Evolutionary conservation across 495 filamentous ascomycete genomes (phyloP), one percentile per base, ranked within the genome.

Genomic region (Aspergillus olivimuriae): DNA sequence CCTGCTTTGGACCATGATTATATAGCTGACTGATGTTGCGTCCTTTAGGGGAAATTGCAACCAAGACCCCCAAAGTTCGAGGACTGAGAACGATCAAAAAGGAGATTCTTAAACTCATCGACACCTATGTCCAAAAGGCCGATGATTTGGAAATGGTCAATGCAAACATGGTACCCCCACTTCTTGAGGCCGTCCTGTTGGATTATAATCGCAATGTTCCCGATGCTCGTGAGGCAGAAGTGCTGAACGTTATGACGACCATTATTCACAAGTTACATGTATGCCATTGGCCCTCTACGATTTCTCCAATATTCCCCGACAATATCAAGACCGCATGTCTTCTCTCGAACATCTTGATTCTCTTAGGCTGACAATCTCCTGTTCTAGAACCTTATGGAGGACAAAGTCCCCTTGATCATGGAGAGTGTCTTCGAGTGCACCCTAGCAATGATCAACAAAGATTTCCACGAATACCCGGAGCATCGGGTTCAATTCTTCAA

Each of bases 401-500:
- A 97, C 59, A 94, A 97, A 64, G 88, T 99, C 2, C 87, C 89
- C 0, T 82, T 81, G 33, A 96, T 97, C 61, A 95, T 99, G 88
- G 89, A 97, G 58, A 92, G 90, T 56, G 88, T 99, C 15, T 99
- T 99, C 60, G 91, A 95, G 63, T 97, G 92, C 69, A 99, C 92
- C 6, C 72, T 99, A 31, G 87, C 95, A 50, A 99, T 99, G 92
- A 97, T 99, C 71, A 99, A 97, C 77, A 99, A 97, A 66, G 91
- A 99, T 58, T 99, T 97, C 70, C 94, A 94, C 35, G 92, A 99
- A 61, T 99, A 94, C 63, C 92, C 92, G 0, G 92, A 99, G 58
- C 92, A 97, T 56, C 83, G 92, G 31, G 92, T 99, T 3, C 90
- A 95, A 62, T 99, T 99, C 63, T 99, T 97, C 77, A 94, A 92